Evolutionary conservation across 2,329 filamentous ascomycete species (phyloP).

Genomic region (Aureobasidium sp.): DNA sequence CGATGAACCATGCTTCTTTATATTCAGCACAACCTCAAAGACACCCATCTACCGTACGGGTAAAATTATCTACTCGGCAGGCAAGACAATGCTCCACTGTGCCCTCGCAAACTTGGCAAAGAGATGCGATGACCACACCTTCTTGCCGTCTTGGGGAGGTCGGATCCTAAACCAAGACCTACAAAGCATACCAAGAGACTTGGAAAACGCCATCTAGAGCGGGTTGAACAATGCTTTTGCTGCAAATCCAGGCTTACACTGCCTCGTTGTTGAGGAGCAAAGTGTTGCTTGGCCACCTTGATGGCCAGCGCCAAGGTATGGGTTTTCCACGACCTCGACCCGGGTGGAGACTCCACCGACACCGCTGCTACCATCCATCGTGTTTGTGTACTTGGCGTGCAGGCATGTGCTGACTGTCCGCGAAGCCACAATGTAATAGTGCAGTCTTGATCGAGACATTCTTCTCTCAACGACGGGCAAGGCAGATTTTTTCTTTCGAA

Average conservation of each 20-base stretch:
- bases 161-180: background rate
- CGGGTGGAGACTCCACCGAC: background rate
- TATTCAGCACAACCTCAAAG: background rate
- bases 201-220: background rate
- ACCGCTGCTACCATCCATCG: background rate
- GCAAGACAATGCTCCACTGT: background rate
- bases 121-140: background rate
- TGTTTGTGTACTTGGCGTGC: background rate
- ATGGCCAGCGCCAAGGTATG: constrained; percentile 10
- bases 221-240: background rate
- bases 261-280: background rate
- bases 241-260: background rate
- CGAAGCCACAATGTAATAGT: background rate
- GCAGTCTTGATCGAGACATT: background rate
- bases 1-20: background rate
- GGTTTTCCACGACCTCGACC: background rate
- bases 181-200: background rate
- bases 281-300: constrained; percentile 10
- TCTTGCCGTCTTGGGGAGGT: background rate
- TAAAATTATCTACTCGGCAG: background rate
- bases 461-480: background rate
- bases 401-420: background rate
- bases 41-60: background rate
- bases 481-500: background rate
- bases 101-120: background rate